Percentiles rank a stretch among this genome's conserved stretches.
These are phyloP conservation scores for Auriscalpium orientale DNA, from an alignment of 768 basidiomycete genomes.

Conservation along the genomic window DNA sequence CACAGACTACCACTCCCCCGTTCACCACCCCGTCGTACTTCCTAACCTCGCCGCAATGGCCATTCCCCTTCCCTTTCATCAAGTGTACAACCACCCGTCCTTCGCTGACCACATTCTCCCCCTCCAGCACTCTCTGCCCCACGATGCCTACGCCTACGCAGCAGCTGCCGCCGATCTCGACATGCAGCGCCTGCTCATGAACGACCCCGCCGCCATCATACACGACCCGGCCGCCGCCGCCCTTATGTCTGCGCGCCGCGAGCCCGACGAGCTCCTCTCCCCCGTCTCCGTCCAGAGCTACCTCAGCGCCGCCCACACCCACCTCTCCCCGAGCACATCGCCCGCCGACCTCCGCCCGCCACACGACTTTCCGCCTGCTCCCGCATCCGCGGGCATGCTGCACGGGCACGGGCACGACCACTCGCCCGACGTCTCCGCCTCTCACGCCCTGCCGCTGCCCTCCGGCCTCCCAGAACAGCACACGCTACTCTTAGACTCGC, in stretches of 20 bases:
- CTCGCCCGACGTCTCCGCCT: no score
- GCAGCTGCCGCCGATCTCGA: slow-evolving; percentile 11
- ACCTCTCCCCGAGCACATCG: slow-evolving; percentile 12
- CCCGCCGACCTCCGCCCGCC: slow-evolving; percentile 13
- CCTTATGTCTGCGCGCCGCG: not conserved
- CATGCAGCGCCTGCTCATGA: slow-evolving; percentile 10
- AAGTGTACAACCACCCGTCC: slow-evolving; percentile 8
- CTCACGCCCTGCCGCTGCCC: no score
- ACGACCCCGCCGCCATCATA: slow-evolving; percentile 5
- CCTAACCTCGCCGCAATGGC: not conserved
- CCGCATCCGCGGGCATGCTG: slow-evolving; percentile 7
- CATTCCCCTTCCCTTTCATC: slow-evolving; percentile 12
- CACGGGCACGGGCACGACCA: slow-evolving; percentile 12
- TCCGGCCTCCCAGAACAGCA: slow-evolving; percentile 15
- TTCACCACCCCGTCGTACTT: slow-evolving; percentile 1
- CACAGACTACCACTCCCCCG: not conserved
- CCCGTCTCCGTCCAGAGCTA: slow-evolving; percentile 12
- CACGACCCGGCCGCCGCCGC: not conserved
- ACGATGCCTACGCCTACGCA: slow-evolving; percentile 3
- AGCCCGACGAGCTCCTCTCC: slow-evolving; percentile 10
- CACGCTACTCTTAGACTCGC: slow-evolving; percentile 16
- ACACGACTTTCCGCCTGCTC: slow-evolving; percentile 10
- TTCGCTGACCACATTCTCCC: slow-evolving; percentile 9
- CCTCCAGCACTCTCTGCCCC: slow-evolving; percentile 3
- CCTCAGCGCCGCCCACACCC: not conserved